These are phyloP conservation scores for Macrophomina pseudophaseolina DNA, from an alignment of 2,329 filamentous ascomycete species.

Conservation along the genomic window DNA sequence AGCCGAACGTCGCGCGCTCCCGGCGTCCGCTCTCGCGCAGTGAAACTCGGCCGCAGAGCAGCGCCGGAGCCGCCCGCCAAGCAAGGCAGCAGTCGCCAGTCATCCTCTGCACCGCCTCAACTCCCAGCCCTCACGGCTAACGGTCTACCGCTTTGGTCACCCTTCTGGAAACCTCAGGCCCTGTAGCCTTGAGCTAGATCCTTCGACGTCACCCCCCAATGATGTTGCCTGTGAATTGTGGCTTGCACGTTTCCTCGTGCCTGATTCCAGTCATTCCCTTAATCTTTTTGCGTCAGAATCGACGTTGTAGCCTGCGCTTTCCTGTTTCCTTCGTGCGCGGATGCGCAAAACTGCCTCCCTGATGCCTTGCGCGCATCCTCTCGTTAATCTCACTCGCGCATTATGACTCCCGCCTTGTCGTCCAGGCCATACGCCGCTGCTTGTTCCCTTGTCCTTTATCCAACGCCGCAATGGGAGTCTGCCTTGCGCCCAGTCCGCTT, in stretches of 20 bases:
- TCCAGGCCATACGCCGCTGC: neutral
- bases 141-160: slow-evolving; percentile 9
- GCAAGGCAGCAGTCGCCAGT: slow-evolving; percentile 19
- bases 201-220: slow-evolving; percentile 5
- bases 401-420: slow-evolving; percentile 8
- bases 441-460: slow-evolving; percentile 1
- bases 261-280: slow-evolving; percentile 18
- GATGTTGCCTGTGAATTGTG: slow-evolving; percentile 9
- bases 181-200: slow-evolving; percentile 19
- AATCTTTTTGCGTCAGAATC: slow-evolving; percentile 13
- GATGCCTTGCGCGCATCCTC: slow-evolving; percentile 10
- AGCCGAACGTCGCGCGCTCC: neutral
- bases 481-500: slow-evolving; percentile 5
- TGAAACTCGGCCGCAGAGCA: neutral
- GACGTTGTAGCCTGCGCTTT: slow-evolving; percentile 14
- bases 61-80: slow-evolving; percentile 4
- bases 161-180: neutral
- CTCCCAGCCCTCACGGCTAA: neutral
- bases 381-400: neutral
- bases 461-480: slow-evolving; percentile 4
- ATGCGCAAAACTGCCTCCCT: slow-evolving; percentile 5
- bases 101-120: slow-evolving; percentile 19
- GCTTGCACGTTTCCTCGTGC: slow-evolving; percentile 1
- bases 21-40: neutral
- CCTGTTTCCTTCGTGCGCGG: neutral